Conservation (phyloP, 345 rosid species). For the Boechera stricta region DNA sequence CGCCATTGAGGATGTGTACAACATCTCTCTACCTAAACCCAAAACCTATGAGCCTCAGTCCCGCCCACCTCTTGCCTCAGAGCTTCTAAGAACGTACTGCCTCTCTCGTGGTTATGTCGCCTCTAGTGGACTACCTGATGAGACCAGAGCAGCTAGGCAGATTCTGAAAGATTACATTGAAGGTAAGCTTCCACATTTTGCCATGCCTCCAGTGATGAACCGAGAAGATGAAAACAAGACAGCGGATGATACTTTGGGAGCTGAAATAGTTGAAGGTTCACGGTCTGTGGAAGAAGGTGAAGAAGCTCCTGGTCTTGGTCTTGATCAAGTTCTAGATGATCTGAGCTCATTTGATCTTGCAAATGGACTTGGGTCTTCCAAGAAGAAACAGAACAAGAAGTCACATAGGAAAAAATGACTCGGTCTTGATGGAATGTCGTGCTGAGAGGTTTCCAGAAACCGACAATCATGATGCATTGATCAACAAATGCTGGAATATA, state of each 20-base stretch:
- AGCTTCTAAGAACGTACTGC: constrained; percentile 71
- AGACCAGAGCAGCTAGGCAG: constrained; percentile 84
- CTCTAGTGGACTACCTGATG: constrained; percentile 95
- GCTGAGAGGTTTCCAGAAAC: background rate
- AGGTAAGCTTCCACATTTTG: constrained; percentile 79
- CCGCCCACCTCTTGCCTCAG: constrained; percentile 82
- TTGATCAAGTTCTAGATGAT: constrained; percentile 70
- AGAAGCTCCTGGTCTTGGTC: constrained; percentile 46
- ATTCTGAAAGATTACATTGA: constrained; percentile 84
- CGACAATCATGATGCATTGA: background rate
- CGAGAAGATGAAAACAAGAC: constrained; percentile 39
- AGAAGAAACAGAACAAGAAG: constrained; percentile 81
- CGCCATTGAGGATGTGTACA: constrained; percentile 71
- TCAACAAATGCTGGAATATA: constrained; percentile 1
- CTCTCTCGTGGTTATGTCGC: constrained; percentile 88
- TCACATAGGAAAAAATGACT: constrained; percentile 69
- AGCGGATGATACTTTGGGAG: constrained; percentile 37
- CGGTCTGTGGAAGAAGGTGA: constrained; percentile 43
- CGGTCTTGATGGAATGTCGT: constrained; percentile 50
- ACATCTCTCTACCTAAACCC: constrained; percentile 79
- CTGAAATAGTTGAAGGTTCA: constrained; percentile 47
- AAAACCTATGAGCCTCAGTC: constrained; percentile 78
- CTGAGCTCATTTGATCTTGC: constrained; percentile 74
- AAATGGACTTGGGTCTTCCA: constrained; percentile 61
- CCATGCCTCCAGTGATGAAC: constrained; percentile 69